Evolutionary conservation across 1,284 basidiomycete genomes (phyloP), one percentile per base, ranked within the genome.

Genomic region (Ceratobasidium sp.): DNA sequence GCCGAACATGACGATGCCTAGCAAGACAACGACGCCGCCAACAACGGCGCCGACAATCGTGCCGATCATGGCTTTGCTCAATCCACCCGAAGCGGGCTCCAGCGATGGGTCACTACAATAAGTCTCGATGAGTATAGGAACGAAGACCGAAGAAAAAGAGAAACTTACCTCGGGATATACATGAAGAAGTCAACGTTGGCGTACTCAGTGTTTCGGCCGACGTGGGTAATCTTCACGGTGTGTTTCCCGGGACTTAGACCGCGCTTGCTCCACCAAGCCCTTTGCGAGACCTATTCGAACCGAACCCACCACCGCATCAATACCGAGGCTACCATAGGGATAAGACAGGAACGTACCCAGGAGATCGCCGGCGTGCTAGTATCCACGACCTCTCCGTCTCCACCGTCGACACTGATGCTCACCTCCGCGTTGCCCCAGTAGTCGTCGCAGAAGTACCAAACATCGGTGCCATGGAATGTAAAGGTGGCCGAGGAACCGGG

Each of bases 161-260:
- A 12, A 2, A 61, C 70, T 13, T 28, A 64, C 70, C 70, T 46
- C 0, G 70, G 70, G 23, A 52, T 48, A 26, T 75, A 66, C 73
- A 42, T 57, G 50, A 75, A 75, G 26, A 75, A 75, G 42, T 75
- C 73, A 4, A 75, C n/a, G 62, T 48, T 75, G 33, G 42, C 61
- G 28, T 75, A 66, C 10, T 20, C 20, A 26, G 62, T 23, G n/a
- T 9, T 46, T 13, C 1, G 3, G 7, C 52, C 73, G 38, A 42
- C 61, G 26, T 75, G 73, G 4, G 61, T 65, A 33, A 75, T 52
- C 15, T 6, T 66, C 10, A 75, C 50, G 4, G 23, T 28, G 23
- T 75, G 73, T 17, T 50, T 17, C 4, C 62, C 62, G n/a, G 40
- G 38, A n/a, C 3, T 42, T 48, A 75, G 28, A 28, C 62, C 73